Base-by-base conservation (phyloP, 192 early-diverging fungal species). In the Coemansia sp. region DNA sequence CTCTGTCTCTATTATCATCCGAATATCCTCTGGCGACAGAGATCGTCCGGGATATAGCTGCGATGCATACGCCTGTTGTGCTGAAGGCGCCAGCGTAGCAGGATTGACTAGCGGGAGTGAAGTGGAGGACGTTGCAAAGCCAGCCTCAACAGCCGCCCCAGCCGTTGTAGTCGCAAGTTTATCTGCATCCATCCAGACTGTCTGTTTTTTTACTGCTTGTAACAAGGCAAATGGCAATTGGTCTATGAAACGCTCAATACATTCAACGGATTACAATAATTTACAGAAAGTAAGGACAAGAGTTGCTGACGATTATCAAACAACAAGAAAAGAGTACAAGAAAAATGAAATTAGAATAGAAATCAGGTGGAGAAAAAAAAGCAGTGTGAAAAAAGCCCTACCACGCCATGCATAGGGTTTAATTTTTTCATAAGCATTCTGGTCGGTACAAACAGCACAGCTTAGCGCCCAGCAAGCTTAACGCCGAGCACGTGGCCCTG, bases 401-500 rank as follows among this genome's bases (percentile, higher is more conserved):
- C 38, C 45, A 20, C 46, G 25, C 42, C 62, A 17, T 39, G 49
- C 32, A 32, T 32, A 32, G 4, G 32, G 32, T 32, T 32, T 32
- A 32, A 32, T 32, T 32, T 32, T 32, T 32, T 32, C 0, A 32
- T 32, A 32, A 32, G 32, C 25, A 25, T 25, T 25, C 25, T 25
- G 25, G 25, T 25, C 25, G 2, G 25, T 25, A 50, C 13, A 17
- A 14, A 50, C 2, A 50, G 16, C 8, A 39, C 5, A 32, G 32
- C 32, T 40, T 77, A 82, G 64, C 71, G 71, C 4, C 60, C 46
- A 10, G 65, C 56, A 19, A 77, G 69, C 55, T 82, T 82, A 37
- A 82, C 74, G 22, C 61, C 75, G 44, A 71, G 71, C 1, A 82
- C 55, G 40, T 82, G 74, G 57, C 53, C 62, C 53, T 71, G 71